phyloP scores from a whole-genome alignment of 805 yeast species.

The Saccharomycopsis javanensis region DNA sequence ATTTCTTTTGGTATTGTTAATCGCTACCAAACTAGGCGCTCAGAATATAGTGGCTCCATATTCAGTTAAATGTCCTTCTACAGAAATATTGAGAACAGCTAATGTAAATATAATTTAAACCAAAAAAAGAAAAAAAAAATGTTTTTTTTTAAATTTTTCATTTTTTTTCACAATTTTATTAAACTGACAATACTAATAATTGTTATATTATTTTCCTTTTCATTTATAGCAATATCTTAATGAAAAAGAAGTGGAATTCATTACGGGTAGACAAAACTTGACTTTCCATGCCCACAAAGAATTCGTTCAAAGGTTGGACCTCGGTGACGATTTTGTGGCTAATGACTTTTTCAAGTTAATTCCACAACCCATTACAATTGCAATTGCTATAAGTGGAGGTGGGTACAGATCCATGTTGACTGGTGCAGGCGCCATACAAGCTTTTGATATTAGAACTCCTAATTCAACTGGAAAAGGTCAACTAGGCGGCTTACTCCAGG shows the following conservation, averaged over 20 bases:
- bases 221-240: conserved; percentile 6
- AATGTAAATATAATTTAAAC: conserved; percentile 6
- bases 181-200: background rate
- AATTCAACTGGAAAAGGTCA: conserved; percentile 26
- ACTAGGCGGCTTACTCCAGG: conserved; percentile 45
- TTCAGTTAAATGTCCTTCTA: conserved; percentile 7
- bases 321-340: conserved; percentile 8
- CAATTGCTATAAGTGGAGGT: conserved; percentile 40
- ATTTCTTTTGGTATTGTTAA: background rate
- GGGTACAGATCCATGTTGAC: conserved; percentile 51
- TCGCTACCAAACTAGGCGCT: background rate
- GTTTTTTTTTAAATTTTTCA: too few relatives aligned
- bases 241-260: conserved; percentile 2
- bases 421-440: conserved; percentile 47
- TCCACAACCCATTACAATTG: conserved; percentile 25
- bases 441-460: conserved; percentile 39
- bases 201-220: background rate
- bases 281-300: conserved; percentile 7
- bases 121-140: background rate
- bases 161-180: background rate
- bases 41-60: conserved; percentile 3
- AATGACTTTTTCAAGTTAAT: conserved; percentile 2
- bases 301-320: conserved; percentile 1
- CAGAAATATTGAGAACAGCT: conserved; percentile 8
- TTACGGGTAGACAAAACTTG: background rate